A percentile compares a stretch with the other conserved stretches of the same genome.
Conservation (phyloP, 768 basidiomycete species). For the Fomitopsis serialis region DNA sequence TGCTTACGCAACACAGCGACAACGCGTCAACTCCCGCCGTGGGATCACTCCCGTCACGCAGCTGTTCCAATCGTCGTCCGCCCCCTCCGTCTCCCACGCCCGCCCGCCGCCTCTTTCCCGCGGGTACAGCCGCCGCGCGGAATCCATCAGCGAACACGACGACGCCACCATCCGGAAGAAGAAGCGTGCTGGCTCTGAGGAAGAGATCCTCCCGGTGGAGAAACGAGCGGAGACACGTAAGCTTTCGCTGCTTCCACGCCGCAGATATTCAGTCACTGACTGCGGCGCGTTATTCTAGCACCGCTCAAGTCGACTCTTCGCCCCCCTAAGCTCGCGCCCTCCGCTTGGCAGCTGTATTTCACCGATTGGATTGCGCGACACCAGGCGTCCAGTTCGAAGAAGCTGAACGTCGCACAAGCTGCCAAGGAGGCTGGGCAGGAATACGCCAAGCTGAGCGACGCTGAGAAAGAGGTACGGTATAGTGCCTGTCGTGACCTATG, state of each 20-base stretch:
- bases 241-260: constrained; percentile 5
- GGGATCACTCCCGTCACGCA: constrained; percentile 39
- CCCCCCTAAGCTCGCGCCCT: constrained; percentile 88
- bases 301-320: constrained; percentile 73
- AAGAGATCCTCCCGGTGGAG: constrained; percentile 16
- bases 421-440: constrained; percentile 92
- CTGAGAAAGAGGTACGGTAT: constrained; percentile 74
- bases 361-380: constrained; percentile 91
- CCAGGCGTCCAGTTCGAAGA: constrained; percentile 72
- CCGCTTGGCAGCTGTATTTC: constrained; percentile 96
- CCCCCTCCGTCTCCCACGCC: constrained; percentile 50
- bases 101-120: constrained; percentile 47
- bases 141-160: constrained; percentile 53
- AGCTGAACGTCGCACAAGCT: constrained; percentile 92
- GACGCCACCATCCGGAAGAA: constrained; percentile 72
- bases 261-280: constrained; percentile 15
- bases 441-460: constrained; percentile 71
- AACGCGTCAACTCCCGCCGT: constrained; percentile 34
- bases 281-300: constrained; percentile 34
- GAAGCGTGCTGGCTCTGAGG: constrained; percentile 33
- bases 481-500: neutral
- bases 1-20: constrained; percentile 35
- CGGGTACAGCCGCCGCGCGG: constrained; percentile 61
- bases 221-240: constrained; percentile 20
- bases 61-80: constrained; percentile 68